phyloP scores from a whole-genome alignment of 306 rosid species.

The Dryas octopetala region DNA sequence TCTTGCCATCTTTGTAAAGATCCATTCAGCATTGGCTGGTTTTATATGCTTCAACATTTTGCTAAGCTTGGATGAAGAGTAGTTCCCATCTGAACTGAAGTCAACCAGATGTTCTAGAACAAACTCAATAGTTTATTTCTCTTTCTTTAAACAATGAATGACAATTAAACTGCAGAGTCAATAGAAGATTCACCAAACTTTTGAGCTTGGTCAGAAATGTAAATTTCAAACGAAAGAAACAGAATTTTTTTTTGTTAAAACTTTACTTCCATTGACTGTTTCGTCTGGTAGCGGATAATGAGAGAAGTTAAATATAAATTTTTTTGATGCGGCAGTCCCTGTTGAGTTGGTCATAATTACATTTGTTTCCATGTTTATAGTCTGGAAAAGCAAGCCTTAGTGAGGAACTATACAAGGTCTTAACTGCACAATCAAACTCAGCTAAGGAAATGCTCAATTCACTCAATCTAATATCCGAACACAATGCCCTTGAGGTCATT shows the following conservation, averaged over 20 bases:
- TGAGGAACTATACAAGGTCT: conserved; percentile 61
- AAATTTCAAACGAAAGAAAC: background rate
- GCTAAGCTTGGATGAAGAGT: background rate
- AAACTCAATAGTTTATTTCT: background rate
- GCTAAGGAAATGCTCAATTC: conserved; percentile 55
- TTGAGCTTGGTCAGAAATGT: background rate
- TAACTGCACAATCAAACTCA: conserved; percentile 53
- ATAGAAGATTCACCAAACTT: background rate
- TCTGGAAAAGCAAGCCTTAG: conserved; percentile 78
- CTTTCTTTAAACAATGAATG: background rate
- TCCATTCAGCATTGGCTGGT: background rate
- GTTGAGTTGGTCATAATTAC: conserved; percentile 11
- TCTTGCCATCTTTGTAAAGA: background rate
- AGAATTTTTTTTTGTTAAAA: background rate
- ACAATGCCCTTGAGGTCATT: conserved; percentile 61
- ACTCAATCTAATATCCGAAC: conserved; percentile 68
- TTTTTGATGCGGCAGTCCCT: background rate
- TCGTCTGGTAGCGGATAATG: background rate
- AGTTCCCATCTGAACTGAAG: background rate
- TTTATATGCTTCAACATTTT: background rate
- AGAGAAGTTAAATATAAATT: background rate
- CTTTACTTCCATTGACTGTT: background rate
- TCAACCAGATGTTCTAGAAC: background rate
- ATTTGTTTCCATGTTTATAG: conserved; percentile 38
- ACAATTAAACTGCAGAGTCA: background rate